Evolutionary conservation across 352 stramenopile species (phyloP).

Genomic region (Globisporangium paroecandrum): DNA sequence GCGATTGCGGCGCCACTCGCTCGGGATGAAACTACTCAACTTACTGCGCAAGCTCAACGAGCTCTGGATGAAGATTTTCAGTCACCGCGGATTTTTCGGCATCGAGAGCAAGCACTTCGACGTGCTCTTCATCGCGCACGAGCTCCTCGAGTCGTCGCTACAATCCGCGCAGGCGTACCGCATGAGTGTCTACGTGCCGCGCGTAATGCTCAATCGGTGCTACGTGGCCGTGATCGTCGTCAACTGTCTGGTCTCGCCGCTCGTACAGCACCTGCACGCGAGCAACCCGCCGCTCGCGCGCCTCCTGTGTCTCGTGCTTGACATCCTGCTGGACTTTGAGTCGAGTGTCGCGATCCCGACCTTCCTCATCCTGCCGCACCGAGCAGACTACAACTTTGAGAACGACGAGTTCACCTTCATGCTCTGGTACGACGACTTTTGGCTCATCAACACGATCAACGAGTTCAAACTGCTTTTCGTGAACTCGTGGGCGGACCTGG

Average conservation of each 20-base stretch:
- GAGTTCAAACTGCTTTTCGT: slow-evolving; percentile 28
- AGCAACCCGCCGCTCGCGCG: slow-evolving; percentile 11
- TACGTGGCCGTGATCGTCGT: slow-evolving; percentile 18
- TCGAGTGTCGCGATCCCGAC: slow-evolving; percentile 19
- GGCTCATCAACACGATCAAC: slow-evolving; percentile 27
- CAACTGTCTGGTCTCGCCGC: slow-evolving; percentile 21
- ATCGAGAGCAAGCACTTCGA: slow-evolving; percentile 25
- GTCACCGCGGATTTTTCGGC: slow-evolving; percentile 19
- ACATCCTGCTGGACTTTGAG: slow-evolving; percentile 22
- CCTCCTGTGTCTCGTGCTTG: slow-evolving; percentile 16
- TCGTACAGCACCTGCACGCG: background rate
- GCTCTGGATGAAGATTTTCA: slow-evolving; percentile 7
- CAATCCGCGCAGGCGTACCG: slow-evolving; percentile 29
- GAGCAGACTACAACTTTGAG: slow-evolving; percentile 6
- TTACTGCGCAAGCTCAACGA: background rate
- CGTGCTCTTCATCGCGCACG: slow-evolving; percentile 18
- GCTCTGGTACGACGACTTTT: slow-evolving; percentile 26
- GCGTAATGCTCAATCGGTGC: slow-evolving; percentile 17
- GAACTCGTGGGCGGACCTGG: slow-evolving; percentile 30
- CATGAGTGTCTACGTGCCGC: slow-evolving; percentile 19
- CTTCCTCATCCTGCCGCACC: slow-evolving; percentile 14
- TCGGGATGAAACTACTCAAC: background rate
- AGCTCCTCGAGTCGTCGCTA: slow-evolving; percentile 24
- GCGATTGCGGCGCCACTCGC: background rate
- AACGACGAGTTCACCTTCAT: background rate